A percentile compares a stretch with the other conserved stretches of the same genome.
phyloP scores from a whole-genome alignment of 768 basidiomycete species.

The Boletus pseudopeckii region DNA sequence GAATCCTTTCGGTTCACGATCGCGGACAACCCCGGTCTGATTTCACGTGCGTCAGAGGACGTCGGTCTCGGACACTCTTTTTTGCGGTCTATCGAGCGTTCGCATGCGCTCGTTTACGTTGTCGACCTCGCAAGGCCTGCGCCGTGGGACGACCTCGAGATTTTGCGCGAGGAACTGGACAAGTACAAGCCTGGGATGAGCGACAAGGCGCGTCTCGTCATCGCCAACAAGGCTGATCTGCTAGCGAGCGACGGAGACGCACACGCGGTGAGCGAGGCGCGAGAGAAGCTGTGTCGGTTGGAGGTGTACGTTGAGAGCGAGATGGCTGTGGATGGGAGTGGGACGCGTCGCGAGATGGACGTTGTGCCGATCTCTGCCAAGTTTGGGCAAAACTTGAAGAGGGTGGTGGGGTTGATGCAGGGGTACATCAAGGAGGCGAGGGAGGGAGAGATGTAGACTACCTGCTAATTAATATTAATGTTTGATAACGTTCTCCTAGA shows the following conservation, averaged over 20 bases:
- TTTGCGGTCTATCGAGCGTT: conserved; percentile 89
- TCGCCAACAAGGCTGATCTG: conserved; percentile 95
- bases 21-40: conserved; percentile 94
- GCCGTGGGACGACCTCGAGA: conserved; percentile 74
- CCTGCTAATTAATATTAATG: neutral
- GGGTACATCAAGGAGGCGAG: conserved; percentile 58
- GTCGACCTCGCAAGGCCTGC: conserved; percentile 76
- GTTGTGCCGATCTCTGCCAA: conserved; percentile 86
- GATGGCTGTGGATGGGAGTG: conserved; percentile 30
- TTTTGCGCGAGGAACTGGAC: conserved; percentile 80
- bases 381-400: conserved; percentile 74
- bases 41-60: conserved; percentile 80
- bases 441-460: neutral
- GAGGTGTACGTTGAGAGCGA: conserved; percentile 53
- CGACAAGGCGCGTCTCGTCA: conserved; percentile 69
- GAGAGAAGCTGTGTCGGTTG: conserved; percentile 52
- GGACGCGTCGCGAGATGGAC: conserved; percentile 40
- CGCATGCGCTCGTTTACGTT: conserved; percentile 85
- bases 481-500: neutral
- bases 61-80: conserved; percentile 94
- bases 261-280: conserved; percentile 50
- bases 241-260: conserved; percentile 49
- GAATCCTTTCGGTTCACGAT: conserved; percentile 91
- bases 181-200: conserved; percentile 79
- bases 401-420: conserved; percentile 65